Evolutionary conservation across 2,329 filamentous ascomycete genomes (phyloP).

Genomic region (Fusarium staphyleae): DNA sequence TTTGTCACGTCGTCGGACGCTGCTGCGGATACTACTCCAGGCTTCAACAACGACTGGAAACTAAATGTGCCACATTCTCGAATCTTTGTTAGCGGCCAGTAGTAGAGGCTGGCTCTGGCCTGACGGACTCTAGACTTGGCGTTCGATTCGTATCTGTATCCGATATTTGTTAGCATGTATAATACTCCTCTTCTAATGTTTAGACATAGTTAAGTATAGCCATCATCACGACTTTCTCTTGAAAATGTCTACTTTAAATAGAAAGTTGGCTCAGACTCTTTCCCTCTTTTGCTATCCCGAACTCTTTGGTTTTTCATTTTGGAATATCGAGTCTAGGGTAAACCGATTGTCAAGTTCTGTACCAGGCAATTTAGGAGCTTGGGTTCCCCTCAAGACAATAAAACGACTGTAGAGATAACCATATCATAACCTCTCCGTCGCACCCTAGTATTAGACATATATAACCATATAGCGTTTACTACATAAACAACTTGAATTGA

Average conservation of each 20-base stretch:
- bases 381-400: not conserved
- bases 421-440: too few species aligned
- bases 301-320: not conserved
- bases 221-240: too few species aligned
- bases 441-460: too few species aligned
- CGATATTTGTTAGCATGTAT: constrained; percentile 14
- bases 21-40: constrained; percentile 37
- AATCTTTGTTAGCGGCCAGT: constrained; percentile 34
- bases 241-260: too few species aligned
- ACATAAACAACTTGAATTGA: too few species aligned
- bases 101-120: not conserved
- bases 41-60: constrained; percentile 44
- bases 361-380: not conserved
- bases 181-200: constrained; percentile 8
- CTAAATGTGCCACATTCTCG: constrained; percentile 48
- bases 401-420: too few species aligned
- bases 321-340: not conserved
- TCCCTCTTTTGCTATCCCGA: too few species aligned
- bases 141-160: constrained; percentile 6
- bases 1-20: constrained; percentile 52
- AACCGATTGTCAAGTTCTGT: not conserved
- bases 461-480: too few species aligned
- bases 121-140: not conserved
- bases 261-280: too few species aligned
- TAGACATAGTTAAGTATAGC: not conserved